Percentiles rank a stretch among this genome's conserved stretches.
phyloP scores from a whole-genome alignment of 495 filamentous ascomycete genomes.

The Trichoderma gamsii region DNA sequence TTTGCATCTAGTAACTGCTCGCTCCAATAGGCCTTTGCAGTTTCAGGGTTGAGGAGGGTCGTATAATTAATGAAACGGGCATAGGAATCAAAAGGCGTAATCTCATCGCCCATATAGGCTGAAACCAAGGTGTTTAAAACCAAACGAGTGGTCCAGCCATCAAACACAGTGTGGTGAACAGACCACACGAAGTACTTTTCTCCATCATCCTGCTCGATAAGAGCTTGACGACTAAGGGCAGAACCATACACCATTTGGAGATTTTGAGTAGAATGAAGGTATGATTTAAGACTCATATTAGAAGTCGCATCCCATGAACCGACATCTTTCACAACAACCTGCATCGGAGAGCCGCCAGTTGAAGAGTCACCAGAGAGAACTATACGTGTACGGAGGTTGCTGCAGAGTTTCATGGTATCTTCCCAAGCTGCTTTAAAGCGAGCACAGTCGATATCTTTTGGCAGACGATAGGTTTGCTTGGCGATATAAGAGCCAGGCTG shows the following conservation, averaged over 20 bases:
- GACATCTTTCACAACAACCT: constrained; percentile 21
- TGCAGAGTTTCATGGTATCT: constrained; percentile 44
- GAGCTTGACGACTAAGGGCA: not conserved
- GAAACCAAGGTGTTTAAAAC: not conserved
- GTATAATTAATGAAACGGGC: constrained; percentile 14
- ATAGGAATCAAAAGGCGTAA: not conserved
- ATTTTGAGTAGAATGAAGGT: not conserved
- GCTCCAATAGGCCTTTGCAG: not conserved
- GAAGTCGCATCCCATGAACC: not conserved
- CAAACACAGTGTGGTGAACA: constrained; percentile 4
- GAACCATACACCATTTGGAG: not conserved
- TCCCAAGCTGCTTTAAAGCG: constrained; percentile 46
- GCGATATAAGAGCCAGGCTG: constrained; percentile 37
- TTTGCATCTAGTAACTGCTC: constrained; percentile 10
- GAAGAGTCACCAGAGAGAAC: constrained; percentile 18
- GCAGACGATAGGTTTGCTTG: constrained; percentile 40
- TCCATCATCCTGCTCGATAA: constrained; percentile 15
- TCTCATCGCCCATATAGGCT: not conserved
- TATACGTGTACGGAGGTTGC: constrained; percentile 58
- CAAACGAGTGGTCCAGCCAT: constrained; percentile 12
- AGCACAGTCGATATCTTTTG: constrained; percentile 32
- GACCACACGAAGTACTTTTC: constrained; percentile 19
- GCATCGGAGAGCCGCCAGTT: constrained; percentile 1
- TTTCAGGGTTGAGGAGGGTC: not conserved
- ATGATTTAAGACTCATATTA: not conserved